phyloP scores from a whole-genome alignment of 2,329 filamentous ascomycete species.

The Paecilomyces niveus region DNA sequence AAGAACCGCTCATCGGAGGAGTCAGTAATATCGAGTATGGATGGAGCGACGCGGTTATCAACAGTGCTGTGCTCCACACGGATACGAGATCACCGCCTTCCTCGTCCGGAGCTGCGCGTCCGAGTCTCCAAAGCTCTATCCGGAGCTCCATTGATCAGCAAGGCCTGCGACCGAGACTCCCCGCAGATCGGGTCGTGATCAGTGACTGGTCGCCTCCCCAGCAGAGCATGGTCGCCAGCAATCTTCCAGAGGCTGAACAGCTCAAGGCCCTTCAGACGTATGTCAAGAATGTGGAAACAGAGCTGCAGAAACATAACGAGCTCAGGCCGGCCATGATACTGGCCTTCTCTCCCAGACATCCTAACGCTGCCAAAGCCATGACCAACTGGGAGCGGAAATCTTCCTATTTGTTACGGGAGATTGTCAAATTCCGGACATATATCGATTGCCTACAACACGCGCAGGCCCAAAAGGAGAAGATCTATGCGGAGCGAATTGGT shows the following conservation, averaged over 20 bases:
- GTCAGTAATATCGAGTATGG: slow-evolving; percentile 97
- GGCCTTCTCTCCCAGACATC: slow-evolving; percentile 77
- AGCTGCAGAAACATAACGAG: slow-evolving; percentile 81
- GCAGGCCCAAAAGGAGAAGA: slow-evolving; percentile 60
- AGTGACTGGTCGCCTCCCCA: slow-evolving; percentile 84
- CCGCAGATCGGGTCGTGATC: slow-evolving; percentile 77
- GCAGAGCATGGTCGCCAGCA: slow-evolving; percentile 82
- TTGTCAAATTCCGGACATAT: slow-evolving; percentile 94
- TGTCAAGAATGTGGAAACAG: slow-evolving; percentile 76
- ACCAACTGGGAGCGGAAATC: slow-evolving; percentile 97
- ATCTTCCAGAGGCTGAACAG: slow-evolving; percentile 72
- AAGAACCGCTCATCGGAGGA: slow-evolving; percentile 84
- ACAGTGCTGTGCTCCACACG: slow-evolving; percentile 62
- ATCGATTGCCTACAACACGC: slow-evolving; percentile 76
- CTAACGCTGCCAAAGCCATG: slow-evolving; percentile 78
- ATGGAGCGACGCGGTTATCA: slow-evolving; percentile 81
- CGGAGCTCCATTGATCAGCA: slow-evolving; percentile 61
- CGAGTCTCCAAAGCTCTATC: slow-evolving; percentile 55
- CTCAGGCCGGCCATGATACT: slow-evolving; percentile 79
- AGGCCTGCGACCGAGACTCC: slow-evolving; percentile 59
- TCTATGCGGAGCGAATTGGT: slow-evolving; percentile 44
- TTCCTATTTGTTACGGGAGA: slow-evolving; percentile 82
- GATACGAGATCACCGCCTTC: slow-evolving; percentile 27
- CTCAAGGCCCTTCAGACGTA: slow-evolving; percentile 67
- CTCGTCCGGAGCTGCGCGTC: slow-evolving; percentile 34